These are phyloP conservation scores for Tuber indicum DNA, from an alignment of 495 filamentous ascomycete species.

Conservation along the genomic window DNA sequence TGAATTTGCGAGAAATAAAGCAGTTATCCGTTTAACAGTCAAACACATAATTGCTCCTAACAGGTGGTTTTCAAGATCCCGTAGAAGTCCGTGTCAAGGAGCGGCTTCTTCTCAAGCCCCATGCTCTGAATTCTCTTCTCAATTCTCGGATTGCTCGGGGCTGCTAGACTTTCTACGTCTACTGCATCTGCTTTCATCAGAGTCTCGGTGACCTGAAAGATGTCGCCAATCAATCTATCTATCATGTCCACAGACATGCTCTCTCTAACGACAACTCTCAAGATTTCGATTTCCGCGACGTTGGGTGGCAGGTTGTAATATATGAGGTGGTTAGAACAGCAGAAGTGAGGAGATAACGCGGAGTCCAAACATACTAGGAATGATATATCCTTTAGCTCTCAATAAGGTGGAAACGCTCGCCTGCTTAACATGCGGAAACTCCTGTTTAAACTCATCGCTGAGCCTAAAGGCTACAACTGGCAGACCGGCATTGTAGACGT, in stretches of 20 bases:
- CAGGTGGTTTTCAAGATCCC: conserved; percentile 44
- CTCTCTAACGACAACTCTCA: conserved; percentile 64
- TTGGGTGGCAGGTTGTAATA: conserved; percentile 64
- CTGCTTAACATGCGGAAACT: conserved; percentile 62
- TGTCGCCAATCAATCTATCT: conserved; percentile 49
- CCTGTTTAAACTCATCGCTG: conserved; percentile 55
- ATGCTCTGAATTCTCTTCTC: conserved; percentile 33
- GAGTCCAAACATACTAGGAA: conserved; percentile 52
- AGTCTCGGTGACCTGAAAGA: conserved; percentile 32
- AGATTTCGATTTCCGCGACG: conserved; percentile 59
- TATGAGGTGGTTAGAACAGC: conserved; percentile 26
- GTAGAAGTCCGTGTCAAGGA: no score
- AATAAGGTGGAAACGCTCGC: conserved; percentile 58
- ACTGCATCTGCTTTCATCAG: conserved; percentile 48
- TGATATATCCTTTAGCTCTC: conserved; percentile 65
- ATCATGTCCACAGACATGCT: conserved; percentile 63
- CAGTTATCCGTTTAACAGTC: conserved; percentile 45
- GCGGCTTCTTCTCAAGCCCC: conserved; percentile 21
- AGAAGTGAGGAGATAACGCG: background rate
- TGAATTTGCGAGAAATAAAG: background rate
- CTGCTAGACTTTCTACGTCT: conserved; percentile 45
- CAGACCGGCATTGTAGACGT: conserved; percentile 59
- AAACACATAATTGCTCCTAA: conserved; percentile 24
- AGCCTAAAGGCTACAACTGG: conserved; percentile 68
- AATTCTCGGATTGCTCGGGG: conserved; percentile 38